Percentiles rank a stretch among this genome's conserved stretches.
These are phyloP conservation scores for Fusarium paranaense DNA, from an alignment of 2,329 filamentous ascomycete species.

Conservation along the genomic window DNA sequence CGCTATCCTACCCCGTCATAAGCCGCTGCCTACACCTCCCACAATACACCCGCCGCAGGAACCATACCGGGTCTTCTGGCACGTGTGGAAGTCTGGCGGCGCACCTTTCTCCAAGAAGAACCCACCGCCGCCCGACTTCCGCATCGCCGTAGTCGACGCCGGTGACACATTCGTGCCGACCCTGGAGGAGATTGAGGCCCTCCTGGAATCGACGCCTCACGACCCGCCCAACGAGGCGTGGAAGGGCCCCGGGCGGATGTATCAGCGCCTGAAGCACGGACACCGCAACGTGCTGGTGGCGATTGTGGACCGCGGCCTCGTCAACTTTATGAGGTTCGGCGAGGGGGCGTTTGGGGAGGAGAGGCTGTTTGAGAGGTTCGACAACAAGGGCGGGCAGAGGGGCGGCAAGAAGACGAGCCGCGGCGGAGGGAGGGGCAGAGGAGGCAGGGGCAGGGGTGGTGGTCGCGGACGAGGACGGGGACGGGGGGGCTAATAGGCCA, in stretches of 20 bases:
- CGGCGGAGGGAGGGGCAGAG: conserved; percentile 55
- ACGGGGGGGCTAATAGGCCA: conserved; percentile 32
- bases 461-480: conserved; percentile 44
- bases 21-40: conserved; percentile 57
- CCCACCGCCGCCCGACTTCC: conserved; percentile 84
- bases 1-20: conserved; percentile 77
- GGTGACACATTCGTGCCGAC: conserved; percentile 78
- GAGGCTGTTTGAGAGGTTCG: conserved; percentile 73
- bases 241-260: conserved; percentile 65
- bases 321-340: conserved; percentile 85
- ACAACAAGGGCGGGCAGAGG: conserved; percentile 53
- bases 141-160: conserved; percentile 84
- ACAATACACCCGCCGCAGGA: conserved; percentile 48
- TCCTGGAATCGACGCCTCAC: conserved; percentile 81
- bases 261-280: conserved; percentile 85
- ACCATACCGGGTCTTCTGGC: conserved; percentile 80
- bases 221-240: conserved; percentile 63
- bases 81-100: conserved; percentile 79
- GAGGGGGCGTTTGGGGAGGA: conserved; percentile 86
- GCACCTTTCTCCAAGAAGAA: conserved; percentile 80
- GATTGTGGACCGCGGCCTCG: conserved; percentile 88
- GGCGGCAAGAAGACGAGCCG: conserved; percentile 57
- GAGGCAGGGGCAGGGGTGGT: conserved; percentile 48
- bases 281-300: conserved; percentile 86
- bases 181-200: conserved; percentile 74